A percentile compares a stretch with the other conserved stretches of the same genome.
phyloP scores from a whole-genome alignment of 164 flowering plant genomes.

The Magnolia officinalis region DNA sequence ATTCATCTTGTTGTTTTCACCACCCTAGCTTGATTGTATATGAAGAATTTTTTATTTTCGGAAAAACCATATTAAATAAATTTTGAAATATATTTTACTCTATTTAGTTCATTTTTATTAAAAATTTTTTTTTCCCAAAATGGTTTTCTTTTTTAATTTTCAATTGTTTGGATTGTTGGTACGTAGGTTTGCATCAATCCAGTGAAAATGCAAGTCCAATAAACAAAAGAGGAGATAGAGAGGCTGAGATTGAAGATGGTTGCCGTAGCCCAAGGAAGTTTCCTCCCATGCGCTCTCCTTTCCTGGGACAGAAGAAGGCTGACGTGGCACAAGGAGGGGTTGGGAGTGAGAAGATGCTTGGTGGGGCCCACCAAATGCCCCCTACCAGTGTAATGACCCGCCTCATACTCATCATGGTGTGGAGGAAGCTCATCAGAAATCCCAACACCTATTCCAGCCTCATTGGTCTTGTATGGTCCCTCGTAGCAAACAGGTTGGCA shows the following conservation, averaged over 20 bases:
- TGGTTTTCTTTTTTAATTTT: too few species aligned
- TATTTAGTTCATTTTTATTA: neutral
- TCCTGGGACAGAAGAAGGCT: conserved; percentile 25
- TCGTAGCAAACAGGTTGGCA: conserved; percentile 56
- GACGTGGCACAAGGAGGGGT: conserved; percentile 21
- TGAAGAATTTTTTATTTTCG: neutral
- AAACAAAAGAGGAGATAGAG: conserved; percentile 23
- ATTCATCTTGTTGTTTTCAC: too few species aligned
- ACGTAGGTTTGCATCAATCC: conserved; percentile 34
- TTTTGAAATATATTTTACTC: too few species aligned
- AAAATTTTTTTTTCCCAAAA: too few species aligned
- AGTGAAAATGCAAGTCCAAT: conserved; percentile 28
- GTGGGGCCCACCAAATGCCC: conserved; percentile 50
- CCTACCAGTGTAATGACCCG: conserved; percentile 85
- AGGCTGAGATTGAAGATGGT: conserved; percentile 35
- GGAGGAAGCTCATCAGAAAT: conserved; percentile 85
- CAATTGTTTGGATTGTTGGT: neutral
- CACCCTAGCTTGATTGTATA: too few species aligned
- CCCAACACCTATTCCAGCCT: conserved; percentile 83
- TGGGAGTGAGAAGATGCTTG: conserved; percentile 24
- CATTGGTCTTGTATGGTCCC: conserved; percentile 66
- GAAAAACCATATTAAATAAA: too few species aligned
- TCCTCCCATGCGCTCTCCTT: conserved; percentile 30
- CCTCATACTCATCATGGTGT: conserved; percentile 79
- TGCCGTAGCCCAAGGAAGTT: conserved; percentile 14